Conservation (phyloP, 2,329 filamentous ascomycete species). For the Botryosphaeria agaves region DNA sequence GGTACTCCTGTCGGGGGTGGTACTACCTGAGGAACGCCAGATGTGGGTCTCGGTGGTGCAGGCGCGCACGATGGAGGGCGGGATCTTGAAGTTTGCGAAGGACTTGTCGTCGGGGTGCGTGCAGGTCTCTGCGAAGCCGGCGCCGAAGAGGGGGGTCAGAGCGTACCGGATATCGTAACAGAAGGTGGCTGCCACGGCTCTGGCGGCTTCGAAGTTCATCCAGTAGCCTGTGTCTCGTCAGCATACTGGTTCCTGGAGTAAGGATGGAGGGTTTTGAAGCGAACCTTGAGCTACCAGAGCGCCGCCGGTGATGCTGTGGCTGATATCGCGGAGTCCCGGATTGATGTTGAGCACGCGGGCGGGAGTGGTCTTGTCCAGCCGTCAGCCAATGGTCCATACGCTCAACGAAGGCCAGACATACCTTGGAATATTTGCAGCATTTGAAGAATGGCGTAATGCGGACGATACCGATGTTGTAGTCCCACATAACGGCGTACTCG, state of each 20-base stretch:
- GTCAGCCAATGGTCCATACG: slow-evolving; percentile 2
- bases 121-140: slow-evolving; percentile 60
- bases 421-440: slow-evolving; percentile 74
- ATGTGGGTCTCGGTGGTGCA: not conserved
- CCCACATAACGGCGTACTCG: slow-evolving; percentile 77
- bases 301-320: slow-evolving; percentile 87
- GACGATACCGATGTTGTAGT: slow-evolving; percentile 87
- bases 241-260: slow-evolving; percentile 1
- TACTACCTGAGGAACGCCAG: not conserved
- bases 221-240: slow-evolving; percentile 55
- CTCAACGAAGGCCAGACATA: slow-evolving; percentile 19
- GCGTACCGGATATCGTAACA: slow-evolving; percentile 72
- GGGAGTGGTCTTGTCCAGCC: slow-evolving; percentile 47
- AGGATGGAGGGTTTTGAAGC: slow-evolving; percentile 5
- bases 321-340: slow-evolving; percentile 70
- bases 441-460: slow-evolving; percentile 94
- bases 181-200: slow-evolving; percentile 76
- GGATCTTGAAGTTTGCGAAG: slow-evolving; percentile 31
- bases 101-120: slow-evolving; percentile 42
- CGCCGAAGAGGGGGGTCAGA: slow-evolving; percentile 79
- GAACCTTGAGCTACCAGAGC: slow-evolving; percentile 77
- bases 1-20: not conserved
- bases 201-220: slow-evolving; percentile 82
- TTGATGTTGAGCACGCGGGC: slow-evolving; percentile 58
- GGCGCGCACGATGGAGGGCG: not conserved